Conservation (phyloP, 2,329 filamentous ascomycete species). For the Fusarium torreyae region DNA sequence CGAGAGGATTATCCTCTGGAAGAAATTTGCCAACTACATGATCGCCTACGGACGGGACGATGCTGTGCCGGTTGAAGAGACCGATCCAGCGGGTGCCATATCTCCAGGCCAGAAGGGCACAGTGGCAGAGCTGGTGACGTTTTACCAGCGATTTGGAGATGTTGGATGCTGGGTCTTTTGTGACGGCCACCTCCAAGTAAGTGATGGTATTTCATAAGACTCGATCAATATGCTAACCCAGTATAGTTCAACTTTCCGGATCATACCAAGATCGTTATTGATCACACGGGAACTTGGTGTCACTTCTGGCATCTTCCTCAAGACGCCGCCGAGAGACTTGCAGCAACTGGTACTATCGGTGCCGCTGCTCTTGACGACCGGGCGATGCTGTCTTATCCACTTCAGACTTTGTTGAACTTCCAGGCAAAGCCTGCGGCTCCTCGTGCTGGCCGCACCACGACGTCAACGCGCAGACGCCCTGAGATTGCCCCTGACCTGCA, state of each 20-base stretch:
- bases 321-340: conserved; percentile 77
- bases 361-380: conserved; percentile 80
- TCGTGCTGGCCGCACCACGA: conserved; percentile 61
- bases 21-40: conserved; percentile 83
- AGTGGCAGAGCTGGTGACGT: conserved; percentile 76
- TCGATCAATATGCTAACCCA: conserved; percentile 42
- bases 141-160: conserved; percentile 86
- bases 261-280: conserved; percentile 87
- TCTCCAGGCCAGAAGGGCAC: conserved; percentile 56
- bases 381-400: conserved; percentile 78
- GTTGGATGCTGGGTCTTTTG: conserved; percentile 87
- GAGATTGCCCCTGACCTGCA: conserved; percentile 74
- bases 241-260: conserved; percentile 88
- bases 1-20: conserved; percentile 77
- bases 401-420: conserved; percentile 82
- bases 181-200: conserved; percentile 83
- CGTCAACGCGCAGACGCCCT: conserved; percentile 68
- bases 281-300: conserved; percentile 80
- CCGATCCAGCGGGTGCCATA: conserved; percentile 58
- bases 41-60: conserved; percentile 81
- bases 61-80: conserved; percentile 65
- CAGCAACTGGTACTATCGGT: conserved; percentile 75
- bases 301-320: conserved; percentile 83
- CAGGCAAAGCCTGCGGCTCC: conserved; percentile 61
- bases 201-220: conserved; percentile 4